A percentile compares a stretch with the other conserved stretches of the same genome.
These are phyloP conservation scores for Polyporus arcularius DNA, from an alignment of 768 basidiomycete genomes.

Conservation along the genomic window DNA sequence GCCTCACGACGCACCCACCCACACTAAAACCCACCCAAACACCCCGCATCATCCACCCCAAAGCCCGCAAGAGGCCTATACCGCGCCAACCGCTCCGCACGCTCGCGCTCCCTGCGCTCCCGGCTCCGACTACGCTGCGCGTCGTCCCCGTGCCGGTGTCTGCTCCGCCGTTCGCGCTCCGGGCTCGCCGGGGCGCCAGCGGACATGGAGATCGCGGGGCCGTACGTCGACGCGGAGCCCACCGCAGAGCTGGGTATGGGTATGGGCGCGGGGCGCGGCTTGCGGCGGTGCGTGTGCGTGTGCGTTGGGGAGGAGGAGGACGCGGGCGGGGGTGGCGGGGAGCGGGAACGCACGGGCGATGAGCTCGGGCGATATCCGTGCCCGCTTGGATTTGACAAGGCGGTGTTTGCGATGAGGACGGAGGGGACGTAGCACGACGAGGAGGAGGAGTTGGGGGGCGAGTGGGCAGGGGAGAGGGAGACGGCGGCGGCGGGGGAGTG, in stretches of 20 bases:
- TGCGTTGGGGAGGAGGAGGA: no score
- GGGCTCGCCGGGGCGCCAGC: constrained; percentile 17
- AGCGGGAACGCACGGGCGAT: constrained; percentile 16
- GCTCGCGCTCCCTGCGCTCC: background rate
- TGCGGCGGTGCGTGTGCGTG: constrained; percentile 7
- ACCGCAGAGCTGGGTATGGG: constrained; percentile 3
- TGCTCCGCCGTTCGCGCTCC: constrained; percentile 20
- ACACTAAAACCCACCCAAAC: constrained; percentile 16
- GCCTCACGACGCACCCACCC: background rate
- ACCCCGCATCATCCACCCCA: constrained; percentile 15
- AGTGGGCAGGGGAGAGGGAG: constrained; percentile 1
- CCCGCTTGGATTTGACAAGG: background rate
- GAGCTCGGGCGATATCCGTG: background rate
- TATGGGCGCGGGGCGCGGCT: constrained; percentile 15
- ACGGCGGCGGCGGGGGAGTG: constrained; percentile 1
- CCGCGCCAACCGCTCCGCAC: constrained; percentile 6
- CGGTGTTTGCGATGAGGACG: background rate
- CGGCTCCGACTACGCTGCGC: background rate
- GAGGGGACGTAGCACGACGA: constrained; percentile 1
- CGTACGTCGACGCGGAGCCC: background rate
- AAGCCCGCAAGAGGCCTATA: constrained; percentile 5
- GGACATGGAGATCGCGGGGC: background rate
- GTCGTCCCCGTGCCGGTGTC: constrained; percentile 3
- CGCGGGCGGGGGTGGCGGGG: constrained; percentile 10
- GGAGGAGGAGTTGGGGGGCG: background rate